Evolutionary conservation across 495 filamentous ascomycete genomes (phyloP).

Genomic region (Extremus antarcticus): DNA sequence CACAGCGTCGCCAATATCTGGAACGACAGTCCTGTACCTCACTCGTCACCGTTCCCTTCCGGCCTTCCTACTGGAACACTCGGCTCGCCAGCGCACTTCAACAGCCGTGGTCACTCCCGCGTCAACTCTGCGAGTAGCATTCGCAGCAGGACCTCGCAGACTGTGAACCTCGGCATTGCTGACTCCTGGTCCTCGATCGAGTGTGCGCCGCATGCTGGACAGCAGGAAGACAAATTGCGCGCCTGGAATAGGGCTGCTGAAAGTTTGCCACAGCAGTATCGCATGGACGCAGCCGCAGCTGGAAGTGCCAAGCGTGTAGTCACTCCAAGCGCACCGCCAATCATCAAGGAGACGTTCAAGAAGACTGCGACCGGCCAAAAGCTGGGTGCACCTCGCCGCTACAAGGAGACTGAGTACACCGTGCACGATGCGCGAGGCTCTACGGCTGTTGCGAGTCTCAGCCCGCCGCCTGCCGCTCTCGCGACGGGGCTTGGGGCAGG

Average conservation of each 20-base stretch:
- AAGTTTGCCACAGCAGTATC: slow-evolving; percentile 16
- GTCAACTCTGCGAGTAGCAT: slow-evolving; percentile 15
- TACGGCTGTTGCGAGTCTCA: slow-evolving; percentile 7
- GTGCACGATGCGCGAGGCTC: slow-evolving; percentile 14
- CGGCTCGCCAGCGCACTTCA: slow-evolving; percentile 2
- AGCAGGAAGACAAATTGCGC: neutral
- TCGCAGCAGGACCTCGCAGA: slow-evolving; percentile 13
- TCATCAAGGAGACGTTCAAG: slow-evolving; percentile 20
- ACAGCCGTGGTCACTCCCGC: slow-evolving; percentile 9
- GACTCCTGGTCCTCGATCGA: slow-evolving; percentile 9
- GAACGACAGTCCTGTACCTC: slow-evolving; percentile 1
- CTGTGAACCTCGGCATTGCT: neutral
- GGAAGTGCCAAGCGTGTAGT: neutral
- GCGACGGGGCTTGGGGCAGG: neutral
- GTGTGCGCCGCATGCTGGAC: neutral
- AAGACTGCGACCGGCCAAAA: slow-evolving; percentile 5
- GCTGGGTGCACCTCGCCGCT: slow-evolving; percentile 10
- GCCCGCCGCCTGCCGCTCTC: slow-evolving; percentile 5
- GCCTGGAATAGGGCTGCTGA: slow-evolving; percentile 15
- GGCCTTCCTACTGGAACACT: slow-evolving; percentile 14
- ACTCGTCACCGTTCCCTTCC: slow-evolving; percentile 8
- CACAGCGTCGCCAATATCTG: slow-evolving; percentile 11
- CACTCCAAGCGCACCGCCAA: no score
- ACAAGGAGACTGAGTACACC: slow-evolving; percentile 9
- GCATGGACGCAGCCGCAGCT: slow-evolving; percentile 9